Evolutionary conservation across 352 stramenopile genomes (phyloP).

Genomic region (Pythium rishiriense): DNA sequence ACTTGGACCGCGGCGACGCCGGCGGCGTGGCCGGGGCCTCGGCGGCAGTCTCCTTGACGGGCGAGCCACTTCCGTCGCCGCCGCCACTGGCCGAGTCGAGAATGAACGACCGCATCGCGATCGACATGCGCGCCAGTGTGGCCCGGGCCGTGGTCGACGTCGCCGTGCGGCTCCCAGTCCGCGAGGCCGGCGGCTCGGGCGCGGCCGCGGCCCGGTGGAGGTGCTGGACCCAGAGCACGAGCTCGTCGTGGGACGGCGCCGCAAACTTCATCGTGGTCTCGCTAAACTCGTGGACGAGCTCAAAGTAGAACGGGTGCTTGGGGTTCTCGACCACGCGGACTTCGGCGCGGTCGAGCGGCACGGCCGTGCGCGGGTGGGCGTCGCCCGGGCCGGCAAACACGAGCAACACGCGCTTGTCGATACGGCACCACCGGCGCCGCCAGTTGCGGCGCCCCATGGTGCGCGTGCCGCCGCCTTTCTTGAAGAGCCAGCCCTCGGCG

Average conservation of each 20-base stretch:
- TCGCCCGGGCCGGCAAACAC: conserved; percentile 61
- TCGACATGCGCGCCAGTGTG: conserved; percentile 70
- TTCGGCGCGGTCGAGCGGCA: conserved; percentile 64
- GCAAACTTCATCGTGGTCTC: conserved; percentile 79
- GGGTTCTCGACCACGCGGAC: conserved; percentile 67
- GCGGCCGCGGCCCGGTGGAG: conserved; percentile 49
- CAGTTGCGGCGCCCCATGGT: conserved; percentile 79
- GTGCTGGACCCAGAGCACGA: conserved; percentile 57
- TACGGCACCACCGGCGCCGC: conserved; percentile 71
- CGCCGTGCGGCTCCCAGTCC: conserved; percentile 12
- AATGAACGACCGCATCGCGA: conserved; percentile 76
- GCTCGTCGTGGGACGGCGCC: conserved; percentile 60
- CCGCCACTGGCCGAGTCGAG: conserved; percentile 40
- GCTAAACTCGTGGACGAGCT: conserved; percentile 70
- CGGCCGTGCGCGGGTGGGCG: conserved; percentile 55
- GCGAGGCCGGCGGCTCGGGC: conserved; percentile 45
- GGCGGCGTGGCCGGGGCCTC: not conserved
- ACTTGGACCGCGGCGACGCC: conserved; percentile 10
- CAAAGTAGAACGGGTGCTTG: conserved; percentile 79
- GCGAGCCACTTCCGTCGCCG: not conserved
- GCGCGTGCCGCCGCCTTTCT: conserved; percentile 78
- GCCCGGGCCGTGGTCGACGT: conserved; percentile 12
- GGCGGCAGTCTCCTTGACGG: conserved; percentile 8
- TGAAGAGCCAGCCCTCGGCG: conserved; percentile 66
- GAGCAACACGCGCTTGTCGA: conserved; percentile 74